Evolutionary conservation across 495 filamentous ascomycete species (phyloP).

Genomic region (Penicillium crystallinum): DNA sequence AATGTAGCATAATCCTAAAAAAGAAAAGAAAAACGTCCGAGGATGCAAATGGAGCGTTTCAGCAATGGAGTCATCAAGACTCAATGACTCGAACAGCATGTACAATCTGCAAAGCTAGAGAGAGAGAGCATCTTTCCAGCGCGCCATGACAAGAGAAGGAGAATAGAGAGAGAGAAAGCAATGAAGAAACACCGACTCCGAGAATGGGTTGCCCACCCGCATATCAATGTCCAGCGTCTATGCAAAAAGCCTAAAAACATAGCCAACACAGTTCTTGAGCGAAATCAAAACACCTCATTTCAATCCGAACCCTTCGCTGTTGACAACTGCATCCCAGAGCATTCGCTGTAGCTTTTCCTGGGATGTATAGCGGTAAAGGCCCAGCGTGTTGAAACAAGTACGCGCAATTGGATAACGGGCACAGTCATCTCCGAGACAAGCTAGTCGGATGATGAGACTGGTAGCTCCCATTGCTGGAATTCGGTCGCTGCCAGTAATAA

Average conservation of each 20-base stretch:
- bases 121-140: not conserved
- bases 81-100: not conserved
- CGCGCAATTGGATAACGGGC: conserved; percentile 77
- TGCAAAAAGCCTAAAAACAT: conserved; percentile 4
- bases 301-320: conserved; percentile 92
- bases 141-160: not conserved
- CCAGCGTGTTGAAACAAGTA: conserved; percentile 87
- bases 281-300: conserved; percentile 48
- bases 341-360: conserved; percentile 61
- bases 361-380: conserved; percentile 65
- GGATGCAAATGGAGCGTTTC: not conserved
- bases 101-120: not conserved
- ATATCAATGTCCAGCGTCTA: conserved; percentile 12
- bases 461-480: conserved; percentile 90
- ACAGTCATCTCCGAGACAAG: conserved; percentile 69
- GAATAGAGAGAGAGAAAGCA: not conserved
- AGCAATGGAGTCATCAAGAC: not conserved
- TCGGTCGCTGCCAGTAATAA: conserved; percentile 90
- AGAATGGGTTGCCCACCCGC: not conserved
- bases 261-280: conserved; percentile 4
- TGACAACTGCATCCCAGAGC: conserved; percentile 81
- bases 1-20: not conserved
- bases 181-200: not conserved
- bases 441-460: conserved; percentile 68
- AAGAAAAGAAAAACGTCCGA: not conserved